These are phyloP conservation scores for Diaporthe velutina DNA, from an alignment of 2,329 filamentous ascomycete species.

Conservation along the genomic window DNA sequence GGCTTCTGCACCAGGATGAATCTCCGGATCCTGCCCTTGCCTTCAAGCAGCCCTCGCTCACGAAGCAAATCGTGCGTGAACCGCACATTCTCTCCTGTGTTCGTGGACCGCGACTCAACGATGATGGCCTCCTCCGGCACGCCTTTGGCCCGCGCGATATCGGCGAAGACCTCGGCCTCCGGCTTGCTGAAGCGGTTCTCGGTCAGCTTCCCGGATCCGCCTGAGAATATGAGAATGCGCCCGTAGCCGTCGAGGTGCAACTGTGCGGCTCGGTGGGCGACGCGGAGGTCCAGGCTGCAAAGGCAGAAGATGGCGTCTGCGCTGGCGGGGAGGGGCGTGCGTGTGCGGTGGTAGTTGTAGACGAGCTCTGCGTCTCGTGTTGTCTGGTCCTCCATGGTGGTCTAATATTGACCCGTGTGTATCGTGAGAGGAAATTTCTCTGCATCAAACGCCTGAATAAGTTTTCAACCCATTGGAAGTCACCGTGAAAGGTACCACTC, in stretches of 20 bases:
- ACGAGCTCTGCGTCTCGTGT: constrained; percentile 52
- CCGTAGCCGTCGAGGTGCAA: constrained; percentile 56
- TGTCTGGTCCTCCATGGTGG: not conserved
- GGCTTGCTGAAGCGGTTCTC: constrained; percentile 53
- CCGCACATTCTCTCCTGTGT: constrained; percentile 62
- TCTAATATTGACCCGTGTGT: not conserved
- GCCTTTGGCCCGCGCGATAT: constrained; percentile 54
- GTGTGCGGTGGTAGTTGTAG: constrained; percentile 60
- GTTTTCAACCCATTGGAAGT: not conserved
- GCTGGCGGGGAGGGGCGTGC: constrained; percentile 47
- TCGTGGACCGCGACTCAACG: constrained; percentile 55
- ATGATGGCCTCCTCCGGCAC: constrained; percentile 55
- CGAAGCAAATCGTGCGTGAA: constrained; percentile 55
- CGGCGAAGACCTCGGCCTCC: constrained; percentile 59
- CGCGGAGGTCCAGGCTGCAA: constrained; percentile 60
- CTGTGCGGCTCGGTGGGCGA: constrained; percentile 57
- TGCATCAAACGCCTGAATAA: not conserved
- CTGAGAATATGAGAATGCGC: constrained; percentile 58
- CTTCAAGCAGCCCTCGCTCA: constrained; percentile 42
- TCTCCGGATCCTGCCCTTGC: constrained; percentile 41
- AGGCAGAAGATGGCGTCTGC: constrained; percentile 61
- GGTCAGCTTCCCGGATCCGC: constrained; percentile 57
- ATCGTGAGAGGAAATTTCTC: rapidly evolving
- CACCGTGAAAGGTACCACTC: not conserved
- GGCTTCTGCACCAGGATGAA: constrained; percentile 62